phyloP scores from a whole-genome alignment of 352 stramenopile genomes.

The Globisporangium acanthophoron region DNA sequence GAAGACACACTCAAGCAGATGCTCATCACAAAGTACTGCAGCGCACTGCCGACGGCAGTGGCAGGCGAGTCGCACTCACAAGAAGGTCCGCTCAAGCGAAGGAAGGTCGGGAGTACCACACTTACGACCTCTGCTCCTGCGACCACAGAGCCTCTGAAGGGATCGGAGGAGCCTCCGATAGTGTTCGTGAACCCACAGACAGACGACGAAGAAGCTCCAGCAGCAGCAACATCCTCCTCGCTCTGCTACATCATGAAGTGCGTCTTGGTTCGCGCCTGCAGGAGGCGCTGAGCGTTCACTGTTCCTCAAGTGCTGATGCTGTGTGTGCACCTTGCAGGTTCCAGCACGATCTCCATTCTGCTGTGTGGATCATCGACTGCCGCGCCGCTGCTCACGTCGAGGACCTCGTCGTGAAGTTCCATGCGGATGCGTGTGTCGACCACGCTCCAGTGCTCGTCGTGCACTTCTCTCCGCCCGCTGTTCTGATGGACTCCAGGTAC shows the following conservation, averaged over 20 bases:
- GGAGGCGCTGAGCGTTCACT: no score
- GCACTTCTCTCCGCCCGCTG: conserved; percentile 38
- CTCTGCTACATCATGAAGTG: conserved; percentile 38
- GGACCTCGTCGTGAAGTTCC: conserved; percentile 20
- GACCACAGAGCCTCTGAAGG: not conserved
- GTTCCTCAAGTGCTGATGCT: not conserved
- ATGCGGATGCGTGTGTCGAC: conserved; percentile 12
- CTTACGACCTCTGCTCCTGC: not conserved
- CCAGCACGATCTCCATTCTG: conserved; percentile 20
- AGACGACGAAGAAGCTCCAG: not conserved
- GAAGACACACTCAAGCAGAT: conserved; percentile 60
- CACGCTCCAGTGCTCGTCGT: conserved; percentile 47
- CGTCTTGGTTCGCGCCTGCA: not conserved
- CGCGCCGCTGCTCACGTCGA: conserved; percentile 20
- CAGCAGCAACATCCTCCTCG: conserved; percentile 1
- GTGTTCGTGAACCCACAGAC: conserved; percentile 6
- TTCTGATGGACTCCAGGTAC: conserved; percentile 25
- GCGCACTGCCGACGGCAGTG: not conserved
- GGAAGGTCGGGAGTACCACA: conserved; percentile 18
- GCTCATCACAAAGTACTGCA: conserved; percentile 50
- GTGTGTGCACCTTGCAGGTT: conserved; percentile 10
- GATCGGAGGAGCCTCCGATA: not conserved
- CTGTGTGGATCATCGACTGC: conserved; percentile 63
- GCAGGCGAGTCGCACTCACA: not conserved
- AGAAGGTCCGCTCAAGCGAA: conserved; percentile 7